Percentiles rank a stretch among this genome's conserved stretches.
These are phyloP conservation scores for Carex arenaria DNA, from an alignment of 202 grass and related monocot genomes.

Conservation along the genomic window DNA sequence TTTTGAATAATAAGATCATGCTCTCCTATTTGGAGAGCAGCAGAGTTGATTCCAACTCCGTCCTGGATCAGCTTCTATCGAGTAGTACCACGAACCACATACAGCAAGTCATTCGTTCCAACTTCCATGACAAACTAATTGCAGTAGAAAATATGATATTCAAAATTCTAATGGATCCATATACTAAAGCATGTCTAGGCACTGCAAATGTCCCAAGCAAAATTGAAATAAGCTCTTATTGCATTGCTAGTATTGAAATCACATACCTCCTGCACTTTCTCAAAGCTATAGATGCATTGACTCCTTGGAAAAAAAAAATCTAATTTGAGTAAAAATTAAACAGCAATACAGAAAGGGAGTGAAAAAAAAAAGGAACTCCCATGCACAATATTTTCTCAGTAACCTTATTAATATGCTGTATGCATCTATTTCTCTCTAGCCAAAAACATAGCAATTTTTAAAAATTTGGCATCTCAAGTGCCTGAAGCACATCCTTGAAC, in stretches of 20 bases:
- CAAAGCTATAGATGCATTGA: background rate
- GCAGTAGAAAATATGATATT: background rate
- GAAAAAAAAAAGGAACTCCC: background rate
- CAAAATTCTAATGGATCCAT: background rate
- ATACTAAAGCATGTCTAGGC: background rate
- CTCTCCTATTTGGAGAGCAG: no score
- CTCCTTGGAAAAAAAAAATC: background rate
- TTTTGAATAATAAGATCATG: no score
- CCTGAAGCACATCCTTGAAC: conserved; percentile 75
- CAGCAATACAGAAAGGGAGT: background rate
- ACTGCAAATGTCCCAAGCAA: background rate
- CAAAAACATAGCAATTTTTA: conserved; percentile 23
- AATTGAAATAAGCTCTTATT: background rate
- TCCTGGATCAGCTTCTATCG: no score
- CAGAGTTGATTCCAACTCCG: no score
- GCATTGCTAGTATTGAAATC: background rate
- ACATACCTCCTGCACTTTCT: background rate
- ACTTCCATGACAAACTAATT: background rate
- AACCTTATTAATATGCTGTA: conserved; percentile 1
- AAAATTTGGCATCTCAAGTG: conserved; percentile 79
- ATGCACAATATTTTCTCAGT: background rate
- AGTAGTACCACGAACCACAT: background rate
- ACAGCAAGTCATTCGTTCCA: background rate
- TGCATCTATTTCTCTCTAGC: background rate
- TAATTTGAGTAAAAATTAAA: background rate